A percentile compares a stretch with the other conserved stretches of the same genome.
Evolutionary conservation across 148 eudicot genomes (phyloP).

Genomic region (Chenopodium suecicum): DNA sequence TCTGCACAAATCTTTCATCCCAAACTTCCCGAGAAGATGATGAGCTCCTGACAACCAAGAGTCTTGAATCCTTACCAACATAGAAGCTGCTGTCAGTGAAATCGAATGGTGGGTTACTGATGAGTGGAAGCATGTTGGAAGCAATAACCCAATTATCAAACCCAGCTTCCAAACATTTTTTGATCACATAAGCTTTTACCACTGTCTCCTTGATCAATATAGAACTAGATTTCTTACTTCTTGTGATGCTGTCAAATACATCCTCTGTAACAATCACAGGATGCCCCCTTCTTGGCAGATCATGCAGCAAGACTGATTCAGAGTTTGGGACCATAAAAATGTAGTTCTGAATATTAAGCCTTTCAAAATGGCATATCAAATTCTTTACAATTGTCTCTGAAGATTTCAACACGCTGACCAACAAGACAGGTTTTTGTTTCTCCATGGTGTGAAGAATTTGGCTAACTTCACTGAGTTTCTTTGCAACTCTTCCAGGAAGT

Average conservation of each 20-base stretch:
- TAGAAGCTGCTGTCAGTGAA: constrained; percentile 41
- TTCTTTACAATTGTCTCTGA: constrained; percentile 50
- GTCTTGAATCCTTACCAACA: constrained; percentile 38
- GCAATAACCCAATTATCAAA: constrained; percentile 58
- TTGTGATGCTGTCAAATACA: constrained; percentile 37
- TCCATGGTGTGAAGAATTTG: constrained; percentile 51
- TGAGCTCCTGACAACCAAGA: constrained; percentile 50
- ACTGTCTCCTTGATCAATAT: constrained; percentile 45
- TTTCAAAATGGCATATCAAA: constrained; percentile 81
- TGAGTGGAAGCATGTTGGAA: constrained; percentile 51
- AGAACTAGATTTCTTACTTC: constrained; percentile 29
- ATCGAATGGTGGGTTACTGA: constrained; percentile 33
- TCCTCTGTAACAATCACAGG: constrained; percentile 58
- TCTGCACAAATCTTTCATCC: constrained; percentile 38
- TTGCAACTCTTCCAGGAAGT: constrained; percentile 56
- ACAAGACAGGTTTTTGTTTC: constrained; percentile 48
- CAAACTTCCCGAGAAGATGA: constrained; percentile 48
- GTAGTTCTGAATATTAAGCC: constrained; percentile 63
- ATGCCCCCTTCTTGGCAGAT: constrained; percentile 87
- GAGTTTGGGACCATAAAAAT: constrained; percentile 59
- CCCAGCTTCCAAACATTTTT: constrained; percentile 56
- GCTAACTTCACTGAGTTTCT: constrained; percentile 45
- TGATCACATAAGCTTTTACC: constrained; percentile 49
- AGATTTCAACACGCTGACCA: constrained; percentile 47
- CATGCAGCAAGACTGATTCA: constrained; percentile 47